Evolutionary conservation across 441 rosid genomes (phyloP).

Genomic region (Populus hybrid): DNA sequence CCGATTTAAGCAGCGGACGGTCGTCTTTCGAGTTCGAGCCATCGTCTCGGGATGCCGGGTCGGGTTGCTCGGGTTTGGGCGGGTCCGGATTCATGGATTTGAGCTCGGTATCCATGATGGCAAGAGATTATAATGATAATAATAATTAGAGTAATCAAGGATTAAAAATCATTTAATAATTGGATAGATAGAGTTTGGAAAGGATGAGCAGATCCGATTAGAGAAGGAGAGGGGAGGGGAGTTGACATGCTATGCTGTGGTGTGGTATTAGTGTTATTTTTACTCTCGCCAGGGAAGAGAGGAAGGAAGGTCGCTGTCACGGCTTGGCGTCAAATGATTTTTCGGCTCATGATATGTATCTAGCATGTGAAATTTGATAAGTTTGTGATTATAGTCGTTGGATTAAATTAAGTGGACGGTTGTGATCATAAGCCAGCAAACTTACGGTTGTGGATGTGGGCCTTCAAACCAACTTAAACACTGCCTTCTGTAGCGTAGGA

Average conservation of each 20-base stretch:
- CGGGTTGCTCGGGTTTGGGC: constrained; percentile 16
- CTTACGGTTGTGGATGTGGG: background rate
- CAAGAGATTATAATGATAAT: background rate
- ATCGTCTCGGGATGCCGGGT: constrained; percentile 23
- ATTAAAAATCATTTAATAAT: background rate
- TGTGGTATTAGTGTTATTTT: background rate
- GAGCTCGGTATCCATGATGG: constrained; percentile 60
- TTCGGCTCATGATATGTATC: no score
- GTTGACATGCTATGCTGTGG: background rate
- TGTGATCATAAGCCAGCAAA: background rate
- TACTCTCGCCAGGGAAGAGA: background rate
- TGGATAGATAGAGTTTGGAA: background rate
- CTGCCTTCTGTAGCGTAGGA: background rate
- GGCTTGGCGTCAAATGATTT: background rate
- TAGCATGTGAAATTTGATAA: background rate
- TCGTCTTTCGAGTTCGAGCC: constrained; percentile 54
- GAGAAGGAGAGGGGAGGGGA: no score
- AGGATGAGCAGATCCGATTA: background rate
- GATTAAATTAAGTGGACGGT: background rate
- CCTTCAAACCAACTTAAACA: background rate
- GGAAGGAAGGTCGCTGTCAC: background rate
- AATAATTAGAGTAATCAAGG: background rate
- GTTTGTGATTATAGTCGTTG: background rate
- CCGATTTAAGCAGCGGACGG: constrained; percentile 74
- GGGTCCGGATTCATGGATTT: constrained; percentile 45